Conservation (phyloP, 2,329 filamentous ascomycete species). For the Cercospora sp. region DNA sequence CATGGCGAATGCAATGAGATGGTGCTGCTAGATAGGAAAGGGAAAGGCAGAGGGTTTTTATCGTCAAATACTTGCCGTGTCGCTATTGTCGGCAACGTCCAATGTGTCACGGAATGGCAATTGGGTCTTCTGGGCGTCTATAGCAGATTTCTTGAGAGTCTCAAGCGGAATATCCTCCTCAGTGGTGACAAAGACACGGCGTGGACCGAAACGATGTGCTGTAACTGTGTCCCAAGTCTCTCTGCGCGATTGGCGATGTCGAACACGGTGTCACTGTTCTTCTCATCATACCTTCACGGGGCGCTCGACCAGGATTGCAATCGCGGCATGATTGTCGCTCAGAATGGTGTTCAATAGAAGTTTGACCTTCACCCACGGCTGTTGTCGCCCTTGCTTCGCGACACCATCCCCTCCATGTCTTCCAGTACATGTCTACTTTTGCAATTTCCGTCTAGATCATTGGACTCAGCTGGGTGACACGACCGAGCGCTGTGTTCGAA, state of each 20-base stretch:
- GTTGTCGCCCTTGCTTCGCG: conserved; percentile 6
- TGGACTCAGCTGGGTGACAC: neutral
- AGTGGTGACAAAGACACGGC: neutral
- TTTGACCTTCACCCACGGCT: neutral
- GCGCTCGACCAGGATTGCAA: neutral
- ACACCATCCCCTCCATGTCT: neutral
- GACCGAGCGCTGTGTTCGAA: neutral
- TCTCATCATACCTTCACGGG: neutral
- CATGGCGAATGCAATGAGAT: neutral
- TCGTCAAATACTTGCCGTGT: neutral
- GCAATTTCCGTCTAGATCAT: neutral
- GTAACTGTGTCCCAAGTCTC: neutral
- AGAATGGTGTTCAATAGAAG: conserved; percentile 7
- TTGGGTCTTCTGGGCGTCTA: neutral
- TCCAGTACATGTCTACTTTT: neutral
- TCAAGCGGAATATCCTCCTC: neutral
- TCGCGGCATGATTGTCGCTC: neutral
- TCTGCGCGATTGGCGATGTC: neutral
- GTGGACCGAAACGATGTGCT: neutral
- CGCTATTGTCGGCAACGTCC: neutral
- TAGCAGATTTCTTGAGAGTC: neutral
- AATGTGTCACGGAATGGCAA: neutral
- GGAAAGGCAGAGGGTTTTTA: neutral
- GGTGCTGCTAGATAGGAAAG: neutral
- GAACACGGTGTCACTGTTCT: neutral